A percentile compares a stretch with the other conserved stretches of the same genome.
phyloP scores from a whole-genome alignment of 1,139 yeast species.

The Saccharomyces hybrid region DNA sequence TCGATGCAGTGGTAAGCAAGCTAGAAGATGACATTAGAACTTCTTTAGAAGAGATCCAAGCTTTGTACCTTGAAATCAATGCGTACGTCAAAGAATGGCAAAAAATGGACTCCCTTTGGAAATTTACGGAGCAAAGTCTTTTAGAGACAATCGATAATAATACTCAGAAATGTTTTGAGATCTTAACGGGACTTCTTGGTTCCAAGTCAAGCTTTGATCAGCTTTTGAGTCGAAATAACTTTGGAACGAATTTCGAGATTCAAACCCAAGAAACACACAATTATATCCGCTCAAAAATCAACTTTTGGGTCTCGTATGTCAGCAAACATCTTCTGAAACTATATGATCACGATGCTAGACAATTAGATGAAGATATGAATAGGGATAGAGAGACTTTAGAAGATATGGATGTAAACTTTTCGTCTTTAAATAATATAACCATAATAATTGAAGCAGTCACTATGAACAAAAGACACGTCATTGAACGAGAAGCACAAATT shows the following conservation, averaged over 20 bases:
- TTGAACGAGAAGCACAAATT: background rate
- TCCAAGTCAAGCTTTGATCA: background rate
- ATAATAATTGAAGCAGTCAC: background rate
- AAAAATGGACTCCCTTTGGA: conserved; percentile 4
- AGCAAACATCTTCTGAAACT: background rate
- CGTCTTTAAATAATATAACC: background rate
- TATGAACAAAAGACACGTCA: background rate
- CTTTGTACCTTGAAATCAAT: background rate
- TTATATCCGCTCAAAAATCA: background rate
- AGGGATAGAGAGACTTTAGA: conserved; percentile 9
- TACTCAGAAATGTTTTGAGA: background rate
- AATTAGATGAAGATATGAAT: background rate
- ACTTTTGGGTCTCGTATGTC: background rate
- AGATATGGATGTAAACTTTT: background rate
- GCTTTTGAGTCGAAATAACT: background rate
- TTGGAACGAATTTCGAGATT: background rate
- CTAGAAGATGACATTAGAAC: background rate
- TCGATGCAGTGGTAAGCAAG: background rate
- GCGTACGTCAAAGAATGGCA: conserved; percentile 5
- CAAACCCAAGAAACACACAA: background rate
- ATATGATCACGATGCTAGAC: background rate
- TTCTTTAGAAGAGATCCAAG: background rate
- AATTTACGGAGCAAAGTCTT: conserved; percentile 5
- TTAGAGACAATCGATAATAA: background rate
- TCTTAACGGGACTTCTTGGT: background rate